Conservation (phyloP, 768 basidiomycete species). For the Boletus sp. region DNA sequence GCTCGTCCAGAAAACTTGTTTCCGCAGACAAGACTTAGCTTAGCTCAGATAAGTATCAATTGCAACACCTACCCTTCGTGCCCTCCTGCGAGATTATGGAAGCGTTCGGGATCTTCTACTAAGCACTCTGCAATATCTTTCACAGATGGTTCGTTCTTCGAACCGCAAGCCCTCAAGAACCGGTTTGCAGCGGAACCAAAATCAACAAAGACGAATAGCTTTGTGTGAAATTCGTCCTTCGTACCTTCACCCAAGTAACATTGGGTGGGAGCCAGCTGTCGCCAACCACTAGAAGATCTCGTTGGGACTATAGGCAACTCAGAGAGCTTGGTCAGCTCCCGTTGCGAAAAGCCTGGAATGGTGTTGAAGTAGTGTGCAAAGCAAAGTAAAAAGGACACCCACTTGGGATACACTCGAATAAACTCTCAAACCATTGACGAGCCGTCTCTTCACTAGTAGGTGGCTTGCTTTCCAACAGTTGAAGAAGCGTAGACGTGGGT, state of each 20-base stretch:
- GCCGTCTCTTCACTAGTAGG: slow-evolving; percentile 55
- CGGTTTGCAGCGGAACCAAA: slow-evolving; percentile 76
- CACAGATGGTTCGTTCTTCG: slow-evolving; percentile 78
- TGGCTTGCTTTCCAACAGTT: slow-evolving; percentile 51
- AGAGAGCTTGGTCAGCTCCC: slow-evolving; percentile 54
- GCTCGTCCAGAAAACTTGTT: slow-evolving; percentile 69
- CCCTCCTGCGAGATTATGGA: slow-evolving; percentile 66
- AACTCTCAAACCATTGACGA: slow-evolving; percentile 57
- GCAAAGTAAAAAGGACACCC: slow-evolving; percentile 18
- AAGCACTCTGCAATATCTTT: slow-evolving; percentile 73
- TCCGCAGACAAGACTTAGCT: not conserved
- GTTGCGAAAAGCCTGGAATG: slow-evolving; percentile 50
- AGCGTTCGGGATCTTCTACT: slow-evolving; percentile 60
- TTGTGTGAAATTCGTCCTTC: slow-evolving; percentile 62
- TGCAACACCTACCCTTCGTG: slow-evolving; percentile 51
- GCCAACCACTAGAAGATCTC: not conserved
- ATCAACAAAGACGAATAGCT: slow-evolving; percentile 83
- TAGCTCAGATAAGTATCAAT: not conserved
- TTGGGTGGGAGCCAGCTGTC: slow-evolving; percentile 53
- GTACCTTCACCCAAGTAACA: slow-evolving; percentile 62
- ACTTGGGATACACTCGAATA: slow-evolving; percentile 60
- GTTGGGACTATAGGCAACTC: slow-evolving; percentile 50
- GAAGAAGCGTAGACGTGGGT: slow-evolving; percentile 52
- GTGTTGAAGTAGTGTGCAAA: not conserved
- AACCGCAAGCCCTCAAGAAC: slow-evolving; percentile 82